Evolutionary conservation across 2,329 filamentous ascomycete genomes (phyloP), one percentile per base, ranked within the genome.

Genomic region (Penicillium sp.): DNA sequence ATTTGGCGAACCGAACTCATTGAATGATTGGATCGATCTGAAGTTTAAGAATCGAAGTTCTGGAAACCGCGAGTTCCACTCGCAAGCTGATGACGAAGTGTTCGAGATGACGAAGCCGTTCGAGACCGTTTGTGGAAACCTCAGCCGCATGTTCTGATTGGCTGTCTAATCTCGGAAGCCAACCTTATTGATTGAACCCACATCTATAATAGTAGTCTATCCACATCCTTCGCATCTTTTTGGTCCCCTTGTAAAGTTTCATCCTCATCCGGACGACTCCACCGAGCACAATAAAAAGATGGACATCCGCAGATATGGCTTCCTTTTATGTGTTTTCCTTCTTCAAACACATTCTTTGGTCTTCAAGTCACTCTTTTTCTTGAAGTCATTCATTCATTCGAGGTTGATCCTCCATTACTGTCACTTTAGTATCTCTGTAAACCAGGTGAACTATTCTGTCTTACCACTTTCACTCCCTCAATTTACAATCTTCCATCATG

Each of bases 301-400:
- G 21, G 16, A 23, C 39, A 9, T 40, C 36, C 34, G 34, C 54
- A 40, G 50, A 19, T 9, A 40, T 46, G 27, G 29, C 19, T 3
- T 10, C 31, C n/a, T 43, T 38, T 38, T 44, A n/a, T n/a, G n/a
- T n/a, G n/a, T n/a, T 53, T 33, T 39, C 19, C 34, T 46, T 45
- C 39, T 40, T 56, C 49, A 40, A 56, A 53, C 54, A 56, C 54
- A 56, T 53, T 56, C 54, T n/a, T 53, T 56, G 49, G 47, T 36
- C 47, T 56, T 56, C 54, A 56, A 56, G 54, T 56, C 54, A 56
- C 49, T 56, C 54, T 47, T 44, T 48, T 56, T 56, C 54, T 56
- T 53, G 54, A 56, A 56, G 43, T 53, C 54, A 53, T 23, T 53
- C 36, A 36, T 50, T 55, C 52, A 36, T 48, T 53, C 13, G 54